phyloP scores from a whole-genome alignment of 1,139 yeast species.

The Groenewaldozyma sp. region DNA sequence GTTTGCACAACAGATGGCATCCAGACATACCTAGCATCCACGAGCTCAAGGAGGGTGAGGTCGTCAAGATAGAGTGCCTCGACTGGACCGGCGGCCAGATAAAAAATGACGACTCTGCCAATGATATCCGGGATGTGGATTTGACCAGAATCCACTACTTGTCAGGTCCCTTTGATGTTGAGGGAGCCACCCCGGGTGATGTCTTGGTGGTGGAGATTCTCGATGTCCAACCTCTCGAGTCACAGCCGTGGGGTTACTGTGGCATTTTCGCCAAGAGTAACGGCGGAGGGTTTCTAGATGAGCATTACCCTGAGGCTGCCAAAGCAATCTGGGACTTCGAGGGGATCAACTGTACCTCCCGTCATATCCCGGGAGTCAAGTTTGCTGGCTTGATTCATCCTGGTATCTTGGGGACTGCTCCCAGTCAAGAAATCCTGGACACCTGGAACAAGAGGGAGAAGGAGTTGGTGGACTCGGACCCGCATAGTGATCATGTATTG shows the following conservation, averaged over 20 bases:
- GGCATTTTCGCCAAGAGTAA: slow-evolving; percentile 40
- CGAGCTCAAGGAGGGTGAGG: slow-evolving; percentile 35
- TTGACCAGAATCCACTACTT: slow-evolving; percentile 39
- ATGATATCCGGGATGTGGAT: slow-evolving; percentile 38
- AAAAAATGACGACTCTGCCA: slow-evolving; percentile 38
- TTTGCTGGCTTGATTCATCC: slow-evolving; percentile 38
- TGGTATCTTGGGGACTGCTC: slow-evolving; percentile 43
- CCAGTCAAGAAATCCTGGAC: slow-evolving; percentile 34
- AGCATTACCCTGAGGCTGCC: slow-evolving; percentile 41
- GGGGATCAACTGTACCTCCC: slow-evolving; percentile 38
- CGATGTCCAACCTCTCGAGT: slow-evolving; percentile 43
- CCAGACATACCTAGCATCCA: slow-evolving; percentile 39
- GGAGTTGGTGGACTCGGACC: slow-evolving; percentile 17
- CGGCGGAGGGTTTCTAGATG: slow-evolving; percentile 44
- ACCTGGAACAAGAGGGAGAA: slow-evolving; percentile 40
- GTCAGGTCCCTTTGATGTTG: slow-evolving; percentile 40
- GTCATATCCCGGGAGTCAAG: slow-evolving; percentile 42
- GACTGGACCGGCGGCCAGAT: slow-evolving; percentile 49
- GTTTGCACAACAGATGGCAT: slow-evolving; percentile 45
- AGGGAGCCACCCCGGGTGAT: slow-evolving; percentile 41
- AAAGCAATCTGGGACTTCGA: slow-evolving; percentile 45
- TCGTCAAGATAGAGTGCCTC: slow-evolving; percentile 40
- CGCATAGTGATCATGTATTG: slow-evolving; percentile 25
- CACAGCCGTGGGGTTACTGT: slow-evolving; percentile 46
- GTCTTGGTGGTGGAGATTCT: slow-evolving; percentile 40